Conservation (phyloP, 306 rosid genomes). For the Inga leiocalycina region DNA sequence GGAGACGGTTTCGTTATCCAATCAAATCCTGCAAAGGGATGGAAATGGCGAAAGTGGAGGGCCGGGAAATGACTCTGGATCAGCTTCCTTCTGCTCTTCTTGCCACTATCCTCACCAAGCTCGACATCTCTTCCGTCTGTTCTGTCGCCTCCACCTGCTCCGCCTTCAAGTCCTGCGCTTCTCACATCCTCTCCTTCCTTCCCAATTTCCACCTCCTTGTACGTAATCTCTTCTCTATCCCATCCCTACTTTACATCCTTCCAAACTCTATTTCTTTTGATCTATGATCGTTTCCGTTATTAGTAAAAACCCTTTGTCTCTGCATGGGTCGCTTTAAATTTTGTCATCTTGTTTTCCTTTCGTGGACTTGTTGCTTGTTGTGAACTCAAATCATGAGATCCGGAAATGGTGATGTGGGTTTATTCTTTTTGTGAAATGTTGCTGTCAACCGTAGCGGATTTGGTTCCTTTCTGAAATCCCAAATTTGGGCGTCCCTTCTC, state of each 20-base stretch:
- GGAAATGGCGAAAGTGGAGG: conserved; percentile 35
- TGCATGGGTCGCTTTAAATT: not conserved
- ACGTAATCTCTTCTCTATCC: not conserved
- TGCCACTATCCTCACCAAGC: conserved; percentile 70
- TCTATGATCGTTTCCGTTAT: not conserved
- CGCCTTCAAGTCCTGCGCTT: conserved; percentile 57
- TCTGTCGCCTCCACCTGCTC: conserved; percentile 76
- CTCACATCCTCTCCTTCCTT: conserved; percentile 68
- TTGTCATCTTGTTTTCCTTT: not conserved
- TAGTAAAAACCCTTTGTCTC: not conserved
- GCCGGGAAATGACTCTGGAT: conserved; percentile 49
- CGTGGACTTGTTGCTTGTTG: not conserved
- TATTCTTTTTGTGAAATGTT: not conserved
- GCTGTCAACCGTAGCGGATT: not conserved
- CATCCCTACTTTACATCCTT: not conserved
- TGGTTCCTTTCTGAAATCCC: not conserved
- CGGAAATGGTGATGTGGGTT: not conserved
- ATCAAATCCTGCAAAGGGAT: not conserved
- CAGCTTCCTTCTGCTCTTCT: conserved; percentile 64
- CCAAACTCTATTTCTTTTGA: not conserved
- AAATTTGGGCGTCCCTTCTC: not conserved
- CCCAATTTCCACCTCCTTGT: conserved; percentile 82
- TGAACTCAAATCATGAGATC: not conserved
- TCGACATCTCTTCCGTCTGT: conserved; percentile 80
- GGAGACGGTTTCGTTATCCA: not conserved